A percentile compares a stretch with the other conserved stretches of the same genome.
Conservation (phyloP, 1,284 basidiomycete genomes). For the Mycena sp. region DNA sequence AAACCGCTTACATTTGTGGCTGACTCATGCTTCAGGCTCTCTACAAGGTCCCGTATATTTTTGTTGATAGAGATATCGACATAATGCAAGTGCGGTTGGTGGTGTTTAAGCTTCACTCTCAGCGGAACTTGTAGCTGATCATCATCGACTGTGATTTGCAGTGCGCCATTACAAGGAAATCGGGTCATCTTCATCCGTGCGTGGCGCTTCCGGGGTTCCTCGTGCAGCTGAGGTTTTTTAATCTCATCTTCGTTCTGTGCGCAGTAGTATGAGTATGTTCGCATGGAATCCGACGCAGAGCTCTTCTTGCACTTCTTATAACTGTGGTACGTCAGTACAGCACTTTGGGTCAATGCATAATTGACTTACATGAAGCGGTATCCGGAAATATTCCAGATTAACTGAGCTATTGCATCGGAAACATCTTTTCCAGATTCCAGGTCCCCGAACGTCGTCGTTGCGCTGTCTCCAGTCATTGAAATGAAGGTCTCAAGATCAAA, state of each 20-base stretch:
- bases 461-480: not conserved
- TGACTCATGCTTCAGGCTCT: not conserved
- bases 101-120: slow-evolving; percentile 3
- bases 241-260: not conserved
- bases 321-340: too few relatives aligned
- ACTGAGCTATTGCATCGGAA: not conserved
- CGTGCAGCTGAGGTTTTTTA: not conserved
- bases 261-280: too few relatives aligned
- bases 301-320: too few relatives aligned
- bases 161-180: not conserved
- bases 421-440: not conserved
- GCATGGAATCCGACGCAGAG: too few relatives aligned
- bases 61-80: not conserved
- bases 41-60: too few relatives aligned
- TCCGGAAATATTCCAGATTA: not conserved
- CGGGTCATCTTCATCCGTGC: slow-evolving; percentile 12
- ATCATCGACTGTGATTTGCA: not conserved
- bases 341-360: too few relatives aligned
- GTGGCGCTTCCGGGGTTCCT: not conserved
- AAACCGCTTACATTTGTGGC: not conserved
- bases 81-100: not conserved
- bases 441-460: not conserved
- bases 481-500: slow-evolving; percentile 1
- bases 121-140: not conserved
- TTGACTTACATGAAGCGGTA: too few relatives aligned